These are phyloP conservation scores for Raddia guianensis DNA, from an alignment of 176 grass and related monocot genomes.

Conservation along the genomic window DNA sequence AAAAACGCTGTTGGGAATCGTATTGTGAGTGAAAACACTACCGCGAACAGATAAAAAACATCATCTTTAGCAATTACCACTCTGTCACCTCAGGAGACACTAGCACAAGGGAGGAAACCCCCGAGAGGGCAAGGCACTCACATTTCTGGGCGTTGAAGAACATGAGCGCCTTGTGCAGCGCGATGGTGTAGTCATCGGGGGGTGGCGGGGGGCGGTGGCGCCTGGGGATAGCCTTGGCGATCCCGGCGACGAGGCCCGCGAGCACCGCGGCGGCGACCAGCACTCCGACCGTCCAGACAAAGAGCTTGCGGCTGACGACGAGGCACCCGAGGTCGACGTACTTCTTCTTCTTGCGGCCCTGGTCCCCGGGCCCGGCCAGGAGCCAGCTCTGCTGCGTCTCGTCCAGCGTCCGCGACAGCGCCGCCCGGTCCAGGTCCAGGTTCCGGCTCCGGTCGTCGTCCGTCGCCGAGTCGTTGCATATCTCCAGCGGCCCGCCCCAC, in stretches of 20 bases:
- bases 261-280: constrained; percentile 60
- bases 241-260: constrained; percentile 62
- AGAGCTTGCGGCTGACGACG: constrained; percentile 81
- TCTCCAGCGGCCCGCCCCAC: constrained; percentile 90
- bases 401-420: constrained; percentile 79
- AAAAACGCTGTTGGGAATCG: not conserved
- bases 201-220: constrained; percentile 57
- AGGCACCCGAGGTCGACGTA: constrained; percentile 93
- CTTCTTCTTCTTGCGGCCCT: constrained; percentile 75
- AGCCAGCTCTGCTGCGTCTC: constrained; percentile 99
- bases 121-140: constrained; percentile 40
- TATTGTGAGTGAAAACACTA: not conserved
- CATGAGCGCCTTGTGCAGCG: constrained; percentile 85
- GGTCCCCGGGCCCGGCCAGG: constrained; percentile 80
- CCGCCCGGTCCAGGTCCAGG: constrained; percentile 78
- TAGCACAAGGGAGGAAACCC: not conserved
- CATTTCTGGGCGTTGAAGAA: constrained; percentile 98
- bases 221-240: constrained; percentile 72
- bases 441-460: constrained; percentile 97
- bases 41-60: not conserved
- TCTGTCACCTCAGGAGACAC: not conserved
- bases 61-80: not conserved
- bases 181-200: constrained; percentile 81
- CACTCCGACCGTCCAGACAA: constrained; percentile 67
- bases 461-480: constrained; percentile 82